Base-by-base conservation (phyloP, 2,329 filamentous ascomycete genomes). In the Diaporthe batatas region DNA sequence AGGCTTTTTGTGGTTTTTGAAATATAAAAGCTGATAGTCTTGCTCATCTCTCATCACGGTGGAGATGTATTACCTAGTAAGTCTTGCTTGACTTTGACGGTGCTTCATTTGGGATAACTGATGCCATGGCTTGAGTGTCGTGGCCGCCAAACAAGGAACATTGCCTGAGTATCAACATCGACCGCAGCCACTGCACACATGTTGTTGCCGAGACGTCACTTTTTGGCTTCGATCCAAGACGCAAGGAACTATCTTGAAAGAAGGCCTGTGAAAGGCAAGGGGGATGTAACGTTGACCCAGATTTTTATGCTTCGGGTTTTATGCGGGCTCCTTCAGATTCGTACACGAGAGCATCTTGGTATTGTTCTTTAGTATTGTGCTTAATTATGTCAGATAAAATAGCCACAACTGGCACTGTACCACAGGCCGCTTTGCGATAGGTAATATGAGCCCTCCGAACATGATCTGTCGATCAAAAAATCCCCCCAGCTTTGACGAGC, bases 331-430 rank as follows among this genome's bases (percentile, higher is more conserved):
- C 11, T 32, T 34, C 3, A 4, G n/a, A 12, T 8, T 12, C n/a
- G 29, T 16, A 49, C 29, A 36, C 32, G 11, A 36, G 14, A 2
- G 16, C 2, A 14, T 36, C n/a, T 65, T 64, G 12, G 16, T 42
- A 72, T 72, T 72, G 67, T 70, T 29, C 29, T 32, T 72, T 73
- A 10, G 58, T 73, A 73, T 73, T 73, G 71, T 73, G 1, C 7
- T 51, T 57, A n/a, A 36, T 53, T 44, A 49, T 23, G 6, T 39
- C 18, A 44, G 34, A 68, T 34, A 39, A 44, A 12, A 10, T 3
- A 29, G n/a, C 8, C 10, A 14, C 8, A 11, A 44, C 16, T 69
- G 14, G 23, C 18, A 7, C n/a, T 23, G 10, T 12, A 25, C 34
- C 10, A 8, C 23, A 23, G 44, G 25, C n/a, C 32, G 1, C n/a